phyloP scores from a whole-genome alignment of 176 grass and related monocot species.

The Areca catechu region DNA sequence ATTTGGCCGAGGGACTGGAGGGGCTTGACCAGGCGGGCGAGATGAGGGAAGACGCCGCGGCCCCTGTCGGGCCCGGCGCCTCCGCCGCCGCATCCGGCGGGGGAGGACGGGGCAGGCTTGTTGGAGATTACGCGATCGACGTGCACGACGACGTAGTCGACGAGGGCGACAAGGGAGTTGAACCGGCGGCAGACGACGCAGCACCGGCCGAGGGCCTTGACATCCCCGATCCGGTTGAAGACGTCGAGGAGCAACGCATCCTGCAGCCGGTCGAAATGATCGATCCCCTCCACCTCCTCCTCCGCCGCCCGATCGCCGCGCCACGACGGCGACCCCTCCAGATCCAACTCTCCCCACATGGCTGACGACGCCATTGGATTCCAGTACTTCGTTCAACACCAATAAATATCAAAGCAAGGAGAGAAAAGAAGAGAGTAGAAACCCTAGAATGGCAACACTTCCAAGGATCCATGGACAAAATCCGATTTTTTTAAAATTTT shows the following conservation, averaged over 20 bases:
- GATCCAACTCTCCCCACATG: neutral
- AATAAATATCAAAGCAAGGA: too few relatives aligned
- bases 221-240: constrained; percentile 80
- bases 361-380: neutral
- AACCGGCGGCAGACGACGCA: constrained; percentile 78
- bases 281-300: constrained; percentile 18
- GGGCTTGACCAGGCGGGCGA: constrained; percentile 6
- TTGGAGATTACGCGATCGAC: constrained; percentile 92
- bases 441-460: too few relatives aligned
- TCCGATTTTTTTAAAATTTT: too few relatives aligned
- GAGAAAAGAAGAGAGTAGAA: too few relatives aligned
- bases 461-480: too few relatives aligned
- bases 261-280: constrained; percentile 73
- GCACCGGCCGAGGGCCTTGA: constrained; percentile 85
- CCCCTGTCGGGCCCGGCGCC: constrained; percentile 12
- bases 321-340: neutral
- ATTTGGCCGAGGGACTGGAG: constrained; percentile 14
- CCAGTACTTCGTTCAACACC: too few relatives aligned
- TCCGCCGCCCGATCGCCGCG: neutral
- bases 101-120: constrained; percentile 32
- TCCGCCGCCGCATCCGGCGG: neutral
- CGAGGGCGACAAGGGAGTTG: constrained; percentile 55
- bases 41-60: constrained; percentile 1
- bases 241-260: constrained; percentile 71
- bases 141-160: constrained; percentile 67